Percentiles rank a stretch among this genome's conserved stretches.
These are phyloP conservation scores for Alnus glutinosa DNA, from an alignment of 306 rosid species.

Conservation along the genomic window DNA sequence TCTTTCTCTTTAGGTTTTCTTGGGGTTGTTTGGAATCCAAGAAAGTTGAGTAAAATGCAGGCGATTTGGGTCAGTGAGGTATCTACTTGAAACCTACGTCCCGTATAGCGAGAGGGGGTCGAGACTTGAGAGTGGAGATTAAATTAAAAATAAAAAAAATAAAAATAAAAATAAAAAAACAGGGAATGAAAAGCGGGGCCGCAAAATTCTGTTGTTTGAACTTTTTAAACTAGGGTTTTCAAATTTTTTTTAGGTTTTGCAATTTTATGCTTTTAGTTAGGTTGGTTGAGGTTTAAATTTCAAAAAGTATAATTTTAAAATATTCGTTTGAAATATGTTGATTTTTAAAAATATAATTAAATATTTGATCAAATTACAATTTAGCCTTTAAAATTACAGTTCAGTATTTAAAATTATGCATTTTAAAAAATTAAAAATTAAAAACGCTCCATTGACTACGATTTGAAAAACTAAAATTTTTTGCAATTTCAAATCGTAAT, in stretches of 20 bases:
- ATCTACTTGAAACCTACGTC: conserved; percentile 22
- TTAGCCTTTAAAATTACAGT: too few species aligned
- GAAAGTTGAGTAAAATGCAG: conserved; percentile 31
- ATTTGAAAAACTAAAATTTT: too few species aligned
- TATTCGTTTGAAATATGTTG: too few species aligned
- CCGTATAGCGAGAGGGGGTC: not conserved
- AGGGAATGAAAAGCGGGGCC: conserved; percentile 28
- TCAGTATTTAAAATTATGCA: too few species aligned
- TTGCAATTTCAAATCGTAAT: too few species aligned
- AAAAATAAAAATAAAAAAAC: not conserved
- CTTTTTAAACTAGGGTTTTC: not conserved
- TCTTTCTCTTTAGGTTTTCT: not conserved
- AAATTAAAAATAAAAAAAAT: not conserved
- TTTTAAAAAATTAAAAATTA: too few species aligned
- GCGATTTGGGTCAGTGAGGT: conserved; percentile 8
- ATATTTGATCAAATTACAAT: too few species aligned
- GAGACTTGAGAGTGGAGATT: not conserved
- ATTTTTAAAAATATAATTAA: too few species aligned
- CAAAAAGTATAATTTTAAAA: too few species aligned
- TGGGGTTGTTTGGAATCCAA: conserved; percentile 5
- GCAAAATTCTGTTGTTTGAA: not conserved
- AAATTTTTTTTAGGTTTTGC: conserved; percentile 10
- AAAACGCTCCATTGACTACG: too few species aligned
- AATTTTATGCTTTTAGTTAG: not conserved
- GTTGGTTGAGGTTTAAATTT: too few species aligned